A percentile compares a stretch with the other conserved stretches of the same genome.
Evolutionary conservation across 345 rosid genomes (phyloP).

Genomic region (Erucastrum elatum): DNA sequence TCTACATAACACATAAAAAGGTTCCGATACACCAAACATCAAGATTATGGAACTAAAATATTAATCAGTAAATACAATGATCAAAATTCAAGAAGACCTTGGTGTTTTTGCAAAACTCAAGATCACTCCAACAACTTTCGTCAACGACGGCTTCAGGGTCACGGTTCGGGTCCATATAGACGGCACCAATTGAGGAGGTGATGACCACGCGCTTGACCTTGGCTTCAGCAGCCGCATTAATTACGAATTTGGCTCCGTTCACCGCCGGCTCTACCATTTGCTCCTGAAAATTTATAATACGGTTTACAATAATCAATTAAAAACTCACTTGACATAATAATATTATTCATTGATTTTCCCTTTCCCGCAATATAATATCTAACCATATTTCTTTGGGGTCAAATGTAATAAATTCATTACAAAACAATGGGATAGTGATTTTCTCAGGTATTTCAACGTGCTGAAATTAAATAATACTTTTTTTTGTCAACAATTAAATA

Average conservation of each 20-base stretch:
- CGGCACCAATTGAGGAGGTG: conserved; percentile 94
- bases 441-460: neutral
- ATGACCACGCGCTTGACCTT: conserved; percentile 83
- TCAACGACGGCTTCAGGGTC: conserved; percentile 77
- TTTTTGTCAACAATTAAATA: too few relatives aligned
- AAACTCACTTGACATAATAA: neutral
- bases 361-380: neutral
- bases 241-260: conserved; percentile 78
- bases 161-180: conserved; percentile 89
- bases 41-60: neutral
- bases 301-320: neutral
- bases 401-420: neutral
- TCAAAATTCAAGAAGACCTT: conserved; percentile 47
- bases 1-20: conserved; percentile 45
- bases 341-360: neutral
- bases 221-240: conserved; percentile 75
- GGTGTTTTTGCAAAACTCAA: conserved; percentile 90
- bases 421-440: neutral
- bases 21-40: neutral
- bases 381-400: conserved; percentile 17
- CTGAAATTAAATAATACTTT: neutral
- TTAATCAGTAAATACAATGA: neutral
- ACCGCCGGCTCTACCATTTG: conserved; percentile 99
- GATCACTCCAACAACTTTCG: conserved; percentile 97
- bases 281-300: conserved; percentile 46